These are phyloP conservation scores for Ocimum tenuiflorum DNA, from an alignment of 257 asterid genomes.

Conservation along the genomic window DNA sequence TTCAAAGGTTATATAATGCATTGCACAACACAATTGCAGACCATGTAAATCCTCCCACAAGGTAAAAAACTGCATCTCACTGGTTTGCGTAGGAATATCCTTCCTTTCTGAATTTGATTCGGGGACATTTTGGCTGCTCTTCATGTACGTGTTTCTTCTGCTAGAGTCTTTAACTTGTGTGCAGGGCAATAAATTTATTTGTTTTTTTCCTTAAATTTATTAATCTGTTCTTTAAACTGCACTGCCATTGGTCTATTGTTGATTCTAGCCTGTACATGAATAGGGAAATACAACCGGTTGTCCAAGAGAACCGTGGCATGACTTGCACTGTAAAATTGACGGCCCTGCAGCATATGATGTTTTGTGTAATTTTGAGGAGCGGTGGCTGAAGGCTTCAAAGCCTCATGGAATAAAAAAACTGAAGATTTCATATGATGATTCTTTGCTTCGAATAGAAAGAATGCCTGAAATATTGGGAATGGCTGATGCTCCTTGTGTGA, in stretches of 20 bases:
- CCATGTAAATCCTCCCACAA: not conserved
- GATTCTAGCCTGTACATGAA: not conserved
- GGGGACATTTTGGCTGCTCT: not conserved
- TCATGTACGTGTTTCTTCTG: not conserved
- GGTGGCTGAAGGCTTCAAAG: slow-evolving; percentile 89
- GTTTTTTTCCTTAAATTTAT: not conserved
- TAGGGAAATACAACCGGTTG: slow-evolving; percentile 73
- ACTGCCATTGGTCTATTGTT: slow-evolving; percentile 1
- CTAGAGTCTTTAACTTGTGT: not conserved
- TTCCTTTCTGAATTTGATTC: not conserved
- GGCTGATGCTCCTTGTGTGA: slow-evolving; percentile 61
- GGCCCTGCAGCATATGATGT: slow-evolving; percentile 99
- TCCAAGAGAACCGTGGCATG: slow-evolving; percentile 99
- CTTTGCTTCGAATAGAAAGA: slow-evolving; percentile 80
- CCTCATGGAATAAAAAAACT: slow-evolving; percentile 82
- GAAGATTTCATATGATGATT: slow-evolving; percentile 71
- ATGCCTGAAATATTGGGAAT: slow-evolving; percentile 81
- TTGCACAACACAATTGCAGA: not conserved
- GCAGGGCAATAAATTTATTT: not conserved
- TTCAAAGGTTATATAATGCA: not conserved
- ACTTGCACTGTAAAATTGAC: slow-evolving; percentile 84
- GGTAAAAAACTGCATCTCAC: not conserved
- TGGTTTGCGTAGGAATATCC: not conserved
- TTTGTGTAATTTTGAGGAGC: slow-evolving; percentile 78
- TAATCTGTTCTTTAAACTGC: not conserved